Evolutionary conservation across 331 rosid species (phyloP).

Genomic region (Acacia concinna): DNA sequence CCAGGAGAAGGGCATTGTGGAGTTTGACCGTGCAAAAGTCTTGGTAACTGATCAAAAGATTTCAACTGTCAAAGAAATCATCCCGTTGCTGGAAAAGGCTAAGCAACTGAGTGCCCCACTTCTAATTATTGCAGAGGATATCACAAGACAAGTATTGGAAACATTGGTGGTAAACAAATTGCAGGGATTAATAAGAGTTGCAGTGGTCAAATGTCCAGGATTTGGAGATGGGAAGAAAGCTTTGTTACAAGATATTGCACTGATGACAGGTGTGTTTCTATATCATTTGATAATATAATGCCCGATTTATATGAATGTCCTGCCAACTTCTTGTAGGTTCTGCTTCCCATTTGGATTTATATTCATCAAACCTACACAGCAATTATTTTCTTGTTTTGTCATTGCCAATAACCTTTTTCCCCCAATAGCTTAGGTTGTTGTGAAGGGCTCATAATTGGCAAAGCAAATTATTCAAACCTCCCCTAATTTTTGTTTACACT

Average conservation of each 20-base stretch:
- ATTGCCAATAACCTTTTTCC: neutral
- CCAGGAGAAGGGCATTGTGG: slow-evolving; percentile 81
- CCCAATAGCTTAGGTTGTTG: neutral
- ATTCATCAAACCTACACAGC: slow-evolving; percentile 3
- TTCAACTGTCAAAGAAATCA: slow-evolving; percentile 66
- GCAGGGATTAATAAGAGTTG: slow-evolving; percentile 85
- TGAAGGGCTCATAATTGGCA: neutral
- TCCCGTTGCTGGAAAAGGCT: slow-evolving; percentile 85
- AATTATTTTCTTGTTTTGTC: slow-evolving; percentile 19
- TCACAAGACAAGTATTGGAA: slow-evolving; percentile 72
- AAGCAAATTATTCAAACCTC: neutral
- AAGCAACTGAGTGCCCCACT: slow-evolving; percentile 86
- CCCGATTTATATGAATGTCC: neutral
- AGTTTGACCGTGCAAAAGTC: slow-evolving; percentile 82
- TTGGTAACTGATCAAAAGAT: slow-evolving; percentile 93
- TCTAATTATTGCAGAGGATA: slow-evolving; percentile 87
- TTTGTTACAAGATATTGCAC: slow-evolving; percentile 87
- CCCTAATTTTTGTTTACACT: neutral
- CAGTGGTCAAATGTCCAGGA: slow-evolving; percentile 91
- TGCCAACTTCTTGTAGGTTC: slow-evolving; percentile 31
- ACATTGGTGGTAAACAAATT: slow-evolving; percentile 81
- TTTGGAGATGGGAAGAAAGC: slow-evolving; percentile 79
- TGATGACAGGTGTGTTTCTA: slow-evolving; percentile 77
- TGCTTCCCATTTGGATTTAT: slow-evolving; percentile 15
- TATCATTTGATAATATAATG: neutral